A percentile compares a stretch with the other conserved stretches of the same genome.
These are phyloP conservation scores for Amanita brunnescens DNA, from an alignment of 768 basidiomycete species.

Conservation along the genomic window DNA sequence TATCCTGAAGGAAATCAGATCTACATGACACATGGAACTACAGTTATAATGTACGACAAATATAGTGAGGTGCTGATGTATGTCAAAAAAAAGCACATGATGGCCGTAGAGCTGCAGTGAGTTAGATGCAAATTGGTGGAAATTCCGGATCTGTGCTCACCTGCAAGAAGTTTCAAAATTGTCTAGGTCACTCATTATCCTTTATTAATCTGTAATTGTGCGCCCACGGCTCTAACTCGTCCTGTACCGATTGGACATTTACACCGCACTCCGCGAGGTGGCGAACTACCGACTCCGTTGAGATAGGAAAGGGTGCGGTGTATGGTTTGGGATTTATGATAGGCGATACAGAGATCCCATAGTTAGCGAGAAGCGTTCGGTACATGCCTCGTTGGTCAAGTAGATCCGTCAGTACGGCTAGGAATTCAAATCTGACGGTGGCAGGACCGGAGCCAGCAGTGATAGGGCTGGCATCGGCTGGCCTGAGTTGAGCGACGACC, in stretches of 20 bases:
- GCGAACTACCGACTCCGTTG: constrained; percentile 25
- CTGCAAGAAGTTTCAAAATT: no score
- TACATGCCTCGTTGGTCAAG: constrained; percentile 34
- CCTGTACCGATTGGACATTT: constrained; percentile 19
- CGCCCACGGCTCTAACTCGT: constrained; percentile 18
- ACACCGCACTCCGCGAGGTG: constrained; percentile 37
- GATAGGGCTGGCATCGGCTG: constrained; percentile 18
- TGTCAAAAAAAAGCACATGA: neutral
- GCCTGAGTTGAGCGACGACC: constrained; percentile 39
- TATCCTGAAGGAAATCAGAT: constrained; percentile 64
- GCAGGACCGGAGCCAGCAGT: constrained; percentile 18
- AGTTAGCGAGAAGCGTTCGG: constrained; percentile 26
- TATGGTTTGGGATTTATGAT: constrained; percentile 23
- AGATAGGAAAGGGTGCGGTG: constrained; percentile 20
- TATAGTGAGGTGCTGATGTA: no score
- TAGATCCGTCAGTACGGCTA: constrained; percentile 28
- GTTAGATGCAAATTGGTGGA: no score
- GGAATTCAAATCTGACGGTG: constrained; percentile 26
- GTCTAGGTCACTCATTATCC: neutral
- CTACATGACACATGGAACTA: neutral
- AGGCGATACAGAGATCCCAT: constrained; percentile 25
- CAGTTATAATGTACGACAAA: no score
- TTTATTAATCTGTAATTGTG: constrained; percentile 10
- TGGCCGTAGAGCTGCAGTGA: neutral
- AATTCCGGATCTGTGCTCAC: no score